Conservation (phyloP, 2,329 filamentous ascomycete species). For the Fusarium sp. region DNA sequence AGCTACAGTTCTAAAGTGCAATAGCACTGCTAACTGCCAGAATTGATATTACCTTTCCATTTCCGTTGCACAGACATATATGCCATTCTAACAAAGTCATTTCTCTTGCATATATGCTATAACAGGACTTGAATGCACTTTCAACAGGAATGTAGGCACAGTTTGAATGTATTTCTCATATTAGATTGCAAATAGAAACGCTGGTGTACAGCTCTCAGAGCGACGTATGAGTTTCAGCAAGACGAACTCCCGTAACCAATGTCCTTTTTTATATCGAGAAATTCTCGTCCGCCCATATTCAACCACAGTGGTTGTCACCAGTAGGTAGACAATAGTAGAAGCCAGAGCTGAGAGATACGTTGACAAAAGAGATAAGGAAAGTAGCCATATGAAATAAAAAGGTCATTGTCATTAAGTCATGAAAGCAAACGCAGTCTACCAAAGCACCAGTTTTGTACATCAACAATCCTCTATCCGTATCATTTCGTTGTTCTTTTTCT, state of each 20-base stretch:
- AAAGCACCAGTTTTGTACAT: constrained; percentile 44
- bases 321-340: constrained; percentile 1
- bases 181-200: constrained; percentile 3
- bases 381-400: constrained; percentile 16
- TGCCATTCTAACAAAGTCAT: neutral
- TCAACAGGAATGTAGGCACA: neutral
- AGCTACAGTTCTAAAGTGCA: neutral
- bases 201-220: constrained; percentile 26
- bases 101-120: neutral
- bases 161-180: neutral
- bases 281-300: neutral
- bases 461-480: constrained; percentile 38
- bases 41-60: neutral
- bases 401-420: constrained; percentile 48
- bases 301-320: neutral
- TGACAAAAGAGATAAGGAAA: constrained; percentile 14
- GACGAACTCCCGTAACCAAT: neutral
- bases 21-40: constrained; percentile 6
- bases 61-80: neutral
- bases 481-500: constrained; percentile 22
- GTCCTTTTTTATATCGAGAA: constrained; percentile 1
- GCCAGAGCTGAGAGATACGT: constrained; percentile 4
- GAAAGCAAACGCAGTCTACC: constrained; percentile 42
- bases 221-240: constrained; percentile 12
- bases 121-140: neutral